phyloP scores from a whole-genome alignment of 208 protist species.

The Leishmania arabica region DNA sequence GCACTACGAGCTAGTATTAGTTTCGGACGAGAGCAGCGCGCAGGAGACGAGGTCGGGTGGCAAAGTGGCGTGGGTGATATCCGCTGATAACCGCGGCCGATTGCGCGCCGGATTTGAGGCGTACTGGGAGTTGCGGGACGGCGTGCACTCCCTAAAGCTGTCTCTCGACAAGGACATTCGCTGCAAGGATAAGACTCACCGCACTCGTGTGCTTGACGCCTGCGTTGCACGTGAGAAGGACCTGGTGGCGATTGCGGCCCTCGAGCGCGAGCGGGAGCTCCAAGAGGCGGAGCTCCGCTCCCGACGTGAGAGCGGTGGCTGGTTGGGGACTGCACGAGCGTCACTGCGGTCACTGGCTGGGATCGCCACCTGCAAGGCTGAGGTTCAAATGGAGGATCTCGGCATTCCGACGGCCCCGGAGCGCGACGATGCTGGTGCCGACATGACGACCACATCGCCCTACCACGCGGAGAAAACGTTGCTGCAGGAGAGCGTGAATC shows the following conservation, averaged over 20 bases:
- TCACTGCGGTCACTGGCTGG: conserved; percentile 37
- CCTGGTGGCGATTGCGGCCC: conserved; percentile 30
- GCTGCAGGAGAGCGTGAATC: conserved; percentile 48
- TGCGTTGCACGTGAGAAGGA: conserved; percentile 36
- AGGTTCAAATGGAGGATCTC: conserved; percentile 42
- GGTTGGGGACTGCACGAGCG: conserved; percentile 28
- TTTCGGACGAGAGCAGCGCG: conserved; percentile 11
- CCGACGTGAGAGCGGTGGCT: conserved; percentile 22
- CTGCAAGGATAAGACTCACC: conserved; percentile 67
- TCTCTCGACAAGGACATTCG: conserved; percentile 64
- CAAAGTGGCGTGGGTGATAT: conserved; percentile 27
- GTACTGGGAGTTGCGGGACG: conserved; percentile 56
- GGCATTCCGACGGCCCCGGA: conserved; percentile 20
- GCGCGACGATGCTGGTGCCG: conserved; percentile 39
- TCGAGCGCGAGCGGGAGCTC: conserved; percentile 27
- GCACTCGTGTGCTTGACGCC: conserved; percentile 29
- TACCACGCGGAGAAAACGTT: conserved; percentile 53
- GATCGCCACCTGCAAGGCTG: conserved; percentile 61
- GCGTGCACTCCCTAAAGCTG: conserved; percentile 44
- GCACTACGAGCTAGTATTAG: conserved; percentile 20
- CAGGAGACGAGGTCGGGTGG: conserved; percentile 9
- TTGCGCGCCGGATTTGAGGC: conserved; percentile 53
- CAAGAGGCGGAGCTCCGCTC: conserved; percentile 22
- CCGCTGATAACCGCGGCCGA: conserved; percentile 40
- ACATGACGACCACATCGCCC: conserved; percentile 56